A percentile compares a stretch with the other conserved stretches of the same genome.
Evolutionary conservation across 441 rosid genomes (phyloP).

Genomic region (Geranium incanum): DNA sequence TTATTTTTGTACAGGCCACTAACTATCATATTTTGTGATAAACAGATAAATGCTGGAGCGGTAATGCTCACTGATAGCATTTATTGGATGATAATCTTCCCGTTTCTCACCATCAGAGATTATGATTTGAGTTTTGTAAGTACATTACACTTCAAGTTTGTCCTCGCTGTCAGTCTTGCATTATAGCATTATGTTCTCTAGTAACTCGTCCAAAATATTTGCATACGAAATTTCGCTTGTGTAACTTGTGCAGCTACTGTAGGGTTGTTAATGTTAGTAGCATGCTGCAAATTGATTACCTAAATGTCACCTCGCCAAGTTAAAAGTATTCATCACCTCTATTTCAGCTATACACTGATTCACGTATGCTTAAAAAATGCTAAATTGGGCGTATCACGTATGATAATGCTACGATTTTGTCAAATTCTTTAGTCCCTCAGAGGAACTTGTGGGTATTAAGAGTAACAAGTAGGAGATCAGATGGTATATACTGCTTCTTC

Average conservation of each 20-base stretch:
- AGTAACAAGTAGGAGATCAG: too few relatives aligned
- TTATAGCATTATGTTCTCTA: not conserved
- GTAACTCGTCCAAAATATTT: not conserved
- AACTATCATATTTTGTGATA: slow-evolving; percentile 20
- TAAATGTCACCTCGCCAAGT: not conserved
- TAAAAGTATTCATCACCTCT: not conserved
- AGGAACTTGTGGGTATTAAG: too few relatives aligned
- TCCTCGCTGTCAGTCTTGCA: slow-evolving; percentile 6
- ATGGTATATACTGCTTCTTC: too few relatives aligned
- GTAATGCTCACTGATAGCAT: slow-evolving; percentile 45
- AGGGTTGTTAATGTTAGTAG: not conserved
- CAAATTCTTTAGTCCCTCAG: too few relatives aligned
- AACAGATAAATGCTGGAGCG: slow-evolving; percentile 43
- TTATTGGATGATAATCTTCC: slow-evolving; percentile 46
- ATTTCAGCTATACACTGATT: too few relatives aligned
- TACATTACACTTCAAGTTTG: not conserved
- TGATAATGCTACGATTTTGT: too few relatives aligned
- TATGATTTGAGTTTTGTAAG: slow-evolving; percentile 40
- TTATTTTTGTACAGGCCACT: not conserved
- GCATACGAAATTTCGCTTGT: not conserved
- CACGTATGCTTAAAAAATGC: not conserved
- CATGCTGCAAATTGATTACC: not conserved
- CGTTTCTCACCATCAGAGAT: slow-evolving; percentile 40
- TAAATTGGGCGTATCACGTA: not conserved
- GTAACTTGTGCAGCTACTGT: not conserved